Evolutionary conservation across 2,329 filamentous ascomycete species (phyloP).

Genomic region (Fusarium sp.): DNA sequence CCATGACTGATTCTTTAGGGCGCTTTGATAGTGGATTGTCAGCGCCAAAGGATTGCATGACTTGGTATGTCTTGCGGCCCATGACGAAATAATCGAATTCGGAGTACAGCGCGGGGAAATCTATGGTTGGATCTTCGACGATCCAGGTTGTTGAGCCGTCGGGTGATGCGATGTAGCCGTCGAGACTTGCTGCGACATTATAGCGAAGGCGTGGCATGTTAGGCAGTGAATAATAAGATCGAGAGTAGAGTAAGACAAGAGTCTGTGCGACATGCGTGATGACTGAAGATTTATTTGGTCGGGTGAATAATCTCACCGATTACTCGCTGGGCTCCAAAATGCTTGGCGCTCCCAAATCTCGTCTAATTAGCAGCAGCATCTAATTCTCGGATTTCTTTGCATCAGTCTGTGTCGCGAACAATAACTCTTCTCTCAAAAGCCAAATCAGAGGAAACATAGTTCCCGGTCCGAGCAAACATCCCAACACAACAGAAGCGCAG

Average conservation of each 20-base stretch:
- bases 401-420: background rate
- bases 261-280: background rate
- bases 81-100: constrained; percentile 48
- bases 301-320: background rate
- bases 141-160: constrained; percentile 47
- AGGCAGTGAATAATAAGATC: background rate
- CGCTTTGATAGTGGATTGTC: constrained; percentile 36
- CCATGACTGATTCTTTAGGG: constrained; percentile 40
- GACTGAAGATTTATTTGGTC: background rate
- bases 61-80: constrained; percentile 50
- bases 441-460: constrained; percentile 29
- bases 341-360: background rate
- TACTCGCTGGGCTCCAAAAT: background rate
- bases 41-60: constrained; percentile 31
- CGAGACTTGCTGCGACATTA: constrained; percentile 47
- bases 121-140: constrained; percentile 44
- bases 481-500: background rate
- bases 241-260: background rate
- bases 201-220: constrained; percentile 44
- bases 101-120: constrained; percentile 46
- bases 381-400: background rate
- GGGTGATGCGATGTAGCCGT: constrained; percentile 48
- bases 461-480: constrained; percentile 14
- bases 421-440: constrained; percentile 32
- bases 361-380: background rate